phyloP scores from a whole-genome alignment of 768 basidiomycete species.

The Pleurotus giganteus region DNA sequence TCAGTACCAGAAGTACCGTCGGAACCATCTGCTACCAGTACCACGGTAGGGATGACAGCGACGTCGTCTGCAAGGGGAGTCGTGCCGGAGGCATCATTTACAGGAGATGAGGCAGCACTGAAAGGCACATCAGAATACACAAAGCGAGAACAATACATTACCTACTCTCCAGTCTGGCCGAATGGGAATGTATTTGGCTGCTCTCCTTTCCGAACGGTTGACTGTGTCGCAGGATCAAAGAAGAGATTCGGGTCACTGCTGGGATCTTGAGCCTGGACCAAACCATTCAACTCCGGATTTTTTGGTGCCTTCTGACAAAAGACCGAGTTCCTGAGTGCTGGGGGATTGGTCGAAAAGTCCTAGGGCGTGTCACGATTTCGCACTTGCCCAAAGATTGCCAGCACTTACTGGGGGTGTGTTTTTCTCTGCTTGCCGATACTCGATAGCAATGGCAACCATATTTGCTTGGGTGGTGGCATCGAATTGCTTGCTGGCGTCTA shows the following conservation, averaged over 20 bases:
- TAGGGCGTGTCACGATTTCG: constrained; percentile 16
- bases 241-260: constrained; percentile 50
- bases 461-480: constrained; percentile 46
- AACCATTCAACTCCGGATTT: constrained; percentile 45
- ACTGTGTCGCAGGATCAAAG: constrained; percentile 41
- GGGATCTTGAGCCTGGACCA: constrained; percentile 53
- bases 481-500: constrained; percentile 53
- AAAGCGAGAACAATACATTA: constrained; percentile 4
- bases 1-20: not conserved
- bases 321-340: constrained; percentile 49
- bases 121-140: not conserved
- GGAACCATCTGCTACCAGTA: constrained; percentile 8
- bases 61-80: constrained; percentile 4
- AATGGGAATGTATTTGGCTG: constrained; percentile 51
- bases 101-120: not conserved
- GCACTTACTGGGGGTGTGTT: constrained; percentile 52
- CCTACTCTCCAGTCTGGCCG: constrained; percentile 25
- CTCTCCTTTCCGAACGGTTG: constrained; percentile 42
- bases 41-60: not conserved
- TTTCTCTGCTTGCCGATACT: constrained; percentile 57
- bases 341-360: constrained; percentile 55
- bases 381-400: not conserved
- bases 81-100: constrained; percentile 8
- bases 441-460: constrained; percentile 50
- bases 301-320: constrained; percentile 55